Conservation (phyloP, 2,329 filamentous ascomycete genomes). For the Hypomyces perniciosus region DNA sequence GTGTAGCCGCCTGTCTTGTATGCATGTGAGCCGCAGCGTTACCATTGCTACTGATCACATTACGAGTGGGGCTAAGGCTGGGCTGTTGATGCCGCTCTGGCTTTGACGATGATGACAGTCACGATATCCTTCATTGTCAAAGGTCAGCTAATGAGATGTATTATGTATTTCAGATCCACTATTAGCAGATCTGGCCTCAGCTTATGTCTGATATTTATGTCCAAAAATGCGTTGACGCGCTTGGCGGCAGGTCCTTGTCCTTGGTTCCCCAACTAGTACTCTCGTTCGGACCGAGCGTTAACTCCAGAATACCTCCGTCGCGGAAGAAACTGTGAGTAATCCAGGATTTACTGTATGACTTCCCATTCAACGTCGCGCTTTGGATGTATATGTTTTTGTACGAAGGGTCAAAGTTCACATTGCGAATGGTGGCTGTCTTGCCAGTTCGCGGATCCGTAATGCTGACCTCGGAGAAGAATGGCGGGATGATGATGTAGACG, state of each 20-base stretch:
- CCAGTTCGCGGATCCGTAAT: conserved; percentile 24
- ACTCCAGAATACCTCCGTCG: conserved; percentile 50
- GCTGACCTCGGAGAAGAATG: conserved; percentile 43
- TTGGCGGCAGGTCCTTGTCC: conserved; percentile 16
- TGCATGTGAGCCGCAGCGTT: too few relatives aligned
- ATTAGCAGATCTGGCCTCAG: too few relatives aligned
- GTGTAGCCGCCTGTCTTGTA: too few relatives aligned
- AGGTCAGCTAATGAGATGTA: too few relatives aligned
- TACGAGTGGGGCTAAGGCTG: too few relatives aligned
- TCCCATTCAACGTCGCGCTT: conserved; percentile 49
- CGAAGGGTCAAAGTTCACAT: conserved; percentile 32
- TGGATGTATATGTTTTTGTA: conserved; percentile 54
- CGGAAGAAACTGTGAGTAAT: conserved; percentile 54
- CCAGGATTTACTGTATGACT: conserved; percentile 52
- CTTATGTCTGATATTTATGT: not conserved
- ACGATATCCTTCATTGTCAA: too few relatives aligned
- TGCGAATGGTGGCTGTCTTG: conserved; percentile 26
- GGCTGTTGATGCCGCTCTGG: too few relatives aligned
- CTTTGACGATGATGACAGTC: too few relatives aligned
- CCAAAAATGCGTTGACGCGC: conserved; percentile 21
- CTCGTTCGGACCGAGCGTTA: conserved; percentile 47
- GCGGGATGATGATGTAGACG: conserved; percentile 46
- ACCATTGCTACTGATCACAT: too few relatives aligned
- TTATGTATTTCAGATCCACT: too few relatives aligned
- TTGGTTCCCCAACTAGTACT: conserved; percentile 26